A percentile compares a stretch with the other conserved stretches of the same genome.
Evolutionary conservation across 2,329 filamentous ascomycete species (phyloP).

Genomic region (Trichoderma semiorbis): DNA sequence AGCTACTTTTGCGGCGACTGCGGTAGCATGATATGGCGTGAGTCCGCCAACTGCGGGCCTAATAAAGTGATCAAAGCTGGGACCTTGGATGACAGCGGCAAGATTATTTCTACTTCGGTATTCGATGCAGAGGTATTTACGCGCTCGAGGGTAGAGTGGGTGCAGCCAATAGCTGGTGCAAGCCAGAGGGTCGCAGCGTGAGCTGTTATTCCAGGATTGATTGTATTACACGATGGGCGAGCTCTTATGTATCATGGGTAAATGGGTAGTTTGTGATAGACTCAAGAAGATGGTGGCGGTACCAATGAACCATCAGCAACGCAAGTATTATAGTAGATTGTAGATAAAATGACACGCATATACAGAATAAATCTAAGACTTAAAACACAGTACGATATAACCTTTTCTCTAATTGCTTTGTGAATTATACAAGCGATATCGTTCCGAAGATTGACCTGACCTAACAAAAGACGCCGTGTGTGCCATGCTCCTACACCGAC

Average conservation of each 20-base stretch:
- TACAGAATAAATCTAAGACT: neutral
- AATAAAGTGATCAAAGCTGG: neutral
- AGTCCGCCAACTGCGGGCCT: neutral
- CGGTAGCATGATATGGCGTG: neutral
- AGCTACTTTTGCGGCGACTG: neutral
- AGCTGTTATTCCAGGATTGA: neutral
- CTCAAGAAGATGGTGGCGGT: neutral
- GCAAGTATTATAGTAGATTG: neutral
- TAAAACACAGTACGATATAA: neutral
- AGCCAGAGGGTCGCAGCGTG: neutral
- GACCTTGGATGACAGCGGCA: neutral
- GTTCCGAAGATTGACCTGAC: too few species aligned
- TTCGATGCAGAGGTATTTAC: slow-evolving; percentile 2
- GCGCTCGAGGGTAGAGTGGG: neutral
- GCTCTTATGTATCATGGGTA: neutral
- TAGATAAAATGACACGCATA: neutral
- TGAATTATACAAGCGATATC: neutral
- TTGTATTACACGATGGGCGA: neutral
- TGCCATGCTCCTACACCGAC: too few species aligned
- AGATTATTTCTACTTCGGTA: neutral
- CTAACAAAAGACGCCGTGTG: too few species aligned
- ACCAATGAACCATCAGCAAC: neutral
- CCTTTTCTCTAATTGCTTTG: neutral
- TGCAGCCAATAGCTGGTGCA: neutral
- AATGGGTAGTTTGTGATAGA: neutral